Evolutionary conservation across 1,284 basidiomycete genomes (phyloP), one percentile per base, ranked within the genome.

Genomic region (Macrocybe sp.): DNA sequence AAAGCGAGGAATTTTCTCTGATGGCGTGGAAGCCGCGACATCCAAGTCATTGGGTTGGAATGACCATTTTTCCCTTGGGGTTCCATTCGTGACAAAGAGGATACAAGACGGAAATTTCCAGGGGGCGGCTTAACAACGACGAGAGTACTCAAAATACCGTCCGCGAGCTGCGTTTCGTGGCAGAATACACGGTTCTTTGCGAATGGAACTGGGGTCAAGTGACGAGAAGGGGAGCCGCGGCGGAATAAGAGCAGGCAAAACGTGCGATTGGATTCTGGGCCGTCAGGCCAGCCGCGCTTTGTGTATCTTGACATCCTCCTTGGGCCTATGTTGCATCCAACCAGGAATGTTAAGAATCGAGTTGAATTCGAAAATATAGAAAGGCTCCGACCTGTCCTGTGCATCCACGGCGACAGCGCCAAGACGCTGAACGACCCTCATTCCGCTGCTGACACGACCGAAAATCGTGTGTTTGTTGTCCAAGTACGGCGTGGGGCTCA

Each of bases 401-500:
- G 74, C 74, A 61, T 92, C 88, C 6, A 85, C 83, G 1, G 76
- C 85, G 4, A 93, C 89, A 2, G 88, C 79, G 14, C 89, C 90
- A 33, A 93, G 64, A 34, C 91, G 73, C 60, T 93, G 88, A 12
- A 93, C 75, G 6, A 94, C 92, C 41, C 88, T 75, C 84, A 95
- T 94, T 1, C 92, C 92, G 14, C 81, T 75, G 60, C 78, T 84
- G 9, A 95, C 89, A 8, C 92, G 83, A 4, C 92, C 92, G 61
- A 95, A 95, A 56, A 95, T 95, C 4, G 92, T 94, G 64, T 98
- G 92, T 63, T 98, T 97, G 59, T 85, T 90, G 60, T 96, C 90
- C 37, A 97, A 74, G 67, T 80, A 97, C 0, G 94, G 94, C 42
- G 93, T 96, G 6, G 94, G 94, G 1, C 81, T 84, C 30, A 96